Evolutionary conservation across 257 asterid genomes (phyloP).

Genomic region (Penstemon barbatus): DNA sequence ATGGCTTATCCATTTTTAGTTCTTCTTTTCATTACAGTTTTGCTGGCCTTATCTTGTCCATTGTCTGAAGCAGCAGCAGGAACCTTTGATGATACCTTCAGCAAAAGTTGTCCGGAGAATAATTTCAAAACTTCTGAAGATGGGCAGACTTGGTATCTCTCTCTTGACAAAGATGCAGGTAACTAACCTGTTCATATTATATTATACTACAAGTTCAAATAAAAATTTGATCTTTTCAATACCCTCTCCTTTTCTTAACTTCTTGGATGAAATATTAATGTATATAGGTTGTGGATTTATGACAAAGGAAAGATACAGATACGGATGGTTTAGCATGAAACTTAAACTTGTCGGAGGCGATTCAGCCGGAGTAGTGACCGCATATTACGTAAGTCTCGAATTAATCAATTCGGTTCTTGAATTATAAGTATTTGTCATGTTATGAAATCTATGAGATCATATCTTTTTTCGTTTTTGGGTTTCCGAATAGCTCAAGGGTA

Average conservation of each 20-base stretch:
- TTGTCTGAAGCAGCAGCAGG: slow-evolving; percentile 38
- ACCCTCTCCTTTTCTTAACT: too few species aligned
- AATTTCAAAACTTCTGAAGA: slow-evolving; percentile 85
- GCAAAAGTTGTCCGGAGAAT: slow-evolving; percentile 71
- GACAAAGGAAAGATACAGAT: slow-evolving; percentile 79
- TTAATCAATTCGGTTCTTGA: not conserved
- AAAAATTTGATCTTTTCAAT: too few species aligned
- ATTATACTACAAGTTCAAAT: too few species aligned
- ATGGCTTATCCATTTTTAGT: slow-evolving; percentile 41
- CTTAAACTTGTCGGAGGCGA: slow-evolving; percentile 81
- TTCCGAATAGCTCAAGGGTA: too few species aligned
- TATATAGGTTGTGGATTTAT: slow-evolving; percentile 78
- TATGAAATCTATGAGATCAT: too few species aligned
- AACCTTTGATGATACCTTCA: slow-evolving; percentile 66
- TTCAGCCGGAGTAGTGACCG: slow-evolving; percentile 99
- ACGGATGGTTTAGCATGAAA: slow-evolving; percentile 99
- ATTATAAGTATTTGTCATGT: too few species aligned
- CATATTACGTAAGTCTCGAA: slow-evolving; percentile 67
- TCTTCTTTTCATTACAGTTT: slow-evolving; percentile 35
- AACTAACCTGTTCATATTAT: not conserved
- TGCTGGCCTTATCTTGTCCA: slow-evolving; percentile 27
- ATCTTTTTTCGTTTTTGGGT: too few species aligned
- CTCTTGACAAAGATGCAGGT: slow-evolving; percentile 77
- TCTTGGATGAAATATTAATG: not conserved
- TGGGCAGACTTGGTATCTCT: slow-evolving; percentile 89